Conservation (phyloP, 2,329 filamentous ascomycete genomes). For the Graphiopsis chlorocephala region DNA sequence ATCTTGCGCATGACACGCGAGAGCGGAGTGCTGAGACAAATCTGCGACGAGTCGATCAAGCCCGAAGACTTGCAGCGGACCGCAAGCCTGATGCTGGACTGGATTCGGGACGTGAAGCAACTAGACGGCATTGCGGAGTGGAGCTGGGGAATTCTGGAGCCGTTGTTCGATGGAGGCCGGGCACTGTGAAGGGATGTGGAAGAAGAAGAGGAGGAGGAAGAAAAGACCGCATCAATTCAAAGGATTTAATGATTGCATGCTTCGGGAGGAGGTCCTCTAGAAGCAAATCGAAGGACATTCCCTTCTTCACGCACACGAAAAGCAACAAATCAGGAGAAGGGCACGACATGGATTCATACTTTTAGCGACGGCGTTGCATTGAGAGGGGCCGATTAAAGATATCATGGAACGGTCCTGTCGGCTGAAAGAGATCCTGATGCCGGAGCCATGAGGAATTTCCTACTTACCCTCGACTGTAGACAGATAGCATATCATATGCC, state of each 20-base stretch:
- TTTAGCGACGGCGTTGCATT: conserved; percentile 2
- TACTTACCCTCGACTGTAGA: background rate
- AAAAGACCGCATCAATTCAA: background rate
- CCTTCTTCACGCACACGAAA: conserved; percentile 12
- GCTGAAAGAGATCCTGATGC: background rate
- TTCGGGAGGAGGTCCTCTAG: background rate
- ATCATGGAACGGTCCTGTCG: background rate
- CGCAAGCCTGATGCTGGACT: conserved; percentile 55
- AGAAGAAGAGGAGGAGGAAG: background rate
- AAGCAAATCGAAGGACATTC: background rate
- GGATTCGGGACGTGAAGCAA: conserved; percentile 57
- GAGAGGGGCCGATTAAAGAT: background rate
- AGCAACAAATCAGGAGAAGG: background rate
- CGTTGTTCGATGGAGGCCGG: conserved; percentile 36
- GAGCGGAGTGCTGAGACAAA: conserved; percentile 50
- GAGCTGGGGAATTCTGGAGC: conserved; percentile 54
- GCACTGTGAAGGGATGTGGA: background rate
- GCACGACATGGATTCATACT: background rate
- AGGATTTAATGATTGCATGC: background rate
- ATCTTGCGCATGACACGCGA: conserved; percentile 55
- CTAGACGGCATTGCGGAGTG: conserved; percentile 56
- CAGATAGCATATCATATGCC: background rate
- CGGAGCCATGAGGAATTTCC: background rate
- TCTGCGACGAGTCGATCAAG: conserved; percentile 51
- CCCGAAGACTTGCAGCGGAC: conserved; percentile 50